Evolutionary conservation across 305 asterid species (phyloP).

Genomic region (Fraxinus greggii): DNA sequence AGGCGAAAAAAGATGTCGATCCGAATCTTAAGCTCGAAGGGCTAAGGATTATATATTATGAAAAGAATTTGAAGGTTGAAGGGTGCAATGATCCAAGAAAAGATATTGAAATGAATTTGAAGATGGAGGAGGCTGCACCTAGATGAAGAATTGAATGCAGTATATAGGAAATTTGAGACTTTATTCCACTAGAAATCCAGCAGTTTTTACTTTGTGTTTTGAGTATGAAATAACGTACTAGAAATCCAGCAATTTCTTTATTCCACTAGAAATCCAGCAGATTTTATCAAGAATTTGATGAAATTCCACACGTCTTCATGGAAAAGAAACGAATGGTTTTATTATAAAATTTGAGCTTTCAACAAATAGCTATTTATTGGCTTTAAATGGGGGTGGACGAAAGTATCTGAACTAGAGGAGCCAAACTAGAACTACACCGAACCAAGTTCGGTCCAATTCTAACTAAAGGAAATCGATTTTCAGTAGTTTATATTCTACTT

Average conservation of each 20-base stretch:
- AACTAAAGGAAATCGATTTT: no score
- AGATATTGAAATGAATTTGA: background rate
- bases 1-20: slow-evolving; percentile 27
- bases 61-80: slow-evolving; percentile 17
- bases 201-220: background rate
- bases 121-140: background rate
- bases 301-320: background rate
- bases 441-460: no score
- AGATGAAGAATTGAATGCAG: background rate
- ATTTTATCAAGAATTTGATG: background rate
- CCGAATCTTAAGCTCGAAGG: slow-evolving; percentile 26
- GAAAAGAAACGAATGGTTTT: background rate
- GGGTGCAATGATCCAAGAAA: background rate
- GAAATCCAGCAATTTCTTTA: no score
- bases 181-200: background rate
- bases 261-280: no score
- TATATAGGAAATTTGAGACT: background rate
- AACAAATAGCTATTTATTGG: background rate
- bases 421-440: background rate
- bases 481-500: background rate
- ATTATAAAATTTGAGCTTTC: background rate
- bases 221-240: background rate
- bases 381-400: background rate
- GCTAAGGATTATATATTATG: slow-evolving; percentile 5
- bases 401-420: background rate